These are phyloP conservation scores for Fusarium pseudonygamai DNA, from an alignment of 2,329 filamentous ascomycete species.

Conservation along the genomic window DNA sequence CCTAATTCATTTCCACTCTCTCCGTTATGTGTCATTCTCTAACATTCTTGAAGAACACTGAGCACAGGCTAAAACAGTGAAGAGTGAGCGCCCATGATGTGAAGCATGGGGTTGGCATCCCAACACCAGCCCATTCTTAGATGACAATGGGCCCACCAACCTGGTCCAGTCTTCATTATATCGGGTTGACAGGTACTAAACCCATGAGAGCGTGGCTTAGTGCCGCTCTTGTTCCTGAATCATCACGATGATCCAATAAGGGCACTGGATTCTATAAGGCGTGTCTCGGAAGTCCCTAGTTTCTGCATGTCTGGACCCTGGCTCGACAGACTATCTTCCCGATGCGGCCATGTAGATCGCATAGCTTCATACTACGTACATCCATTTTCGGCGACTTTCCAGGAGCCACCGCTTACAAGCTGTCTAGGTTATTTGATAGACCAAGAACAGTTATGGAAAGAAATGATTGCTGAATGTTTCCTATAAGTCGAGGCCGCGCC, in stretches of 20 bases:
- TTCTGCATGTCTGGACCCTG: neutral
- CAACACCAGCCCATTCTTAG: neutral
- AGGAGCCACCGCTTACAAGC: slow-evolving; percentile 1
- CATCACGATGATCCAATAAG: slow-evolving; percentile 2
- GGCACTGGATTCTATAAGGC: neutral
- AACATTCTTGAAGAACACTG: neutral
- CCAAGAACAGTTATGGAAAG: neutral
- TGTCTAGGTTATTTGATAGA: neutral
- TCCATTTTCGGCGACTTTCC: slow-evolving; percentile 25
- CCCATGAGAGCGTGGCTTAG: neutral
- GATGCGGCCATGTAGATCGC: slow-evolving; percentile 14
- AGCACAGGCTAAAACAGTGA: neutral
- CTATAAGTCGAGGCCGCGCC: slow-evolving; percentile 6
- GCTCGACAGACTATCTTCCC: slow-evolving; percentile 5
- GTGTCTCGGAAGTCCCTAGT: slow-evolving; percentile 12
- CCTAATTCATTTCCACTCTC: neutral
- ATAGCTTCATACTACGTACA: slow-evolving; percentile 1
- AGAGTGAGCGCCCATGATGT: neutral
- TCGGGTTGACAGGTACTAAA: neutral
- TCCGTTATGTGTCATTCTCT: neutral
- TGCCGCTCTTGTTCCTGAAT: slow-evolving; percentile 9
- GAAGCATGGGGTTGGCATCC: neutral
- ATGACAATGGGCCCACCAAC: neutral
- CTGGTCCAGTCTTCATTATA: neutral
- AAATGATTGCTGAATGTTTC: neutral